A percentile compares a stretch with the other conserved stretches of the same genome.
Conservation (phyloP, 495 filamentous ascomycete species). For the Penicillium roqueforti region DNA sequence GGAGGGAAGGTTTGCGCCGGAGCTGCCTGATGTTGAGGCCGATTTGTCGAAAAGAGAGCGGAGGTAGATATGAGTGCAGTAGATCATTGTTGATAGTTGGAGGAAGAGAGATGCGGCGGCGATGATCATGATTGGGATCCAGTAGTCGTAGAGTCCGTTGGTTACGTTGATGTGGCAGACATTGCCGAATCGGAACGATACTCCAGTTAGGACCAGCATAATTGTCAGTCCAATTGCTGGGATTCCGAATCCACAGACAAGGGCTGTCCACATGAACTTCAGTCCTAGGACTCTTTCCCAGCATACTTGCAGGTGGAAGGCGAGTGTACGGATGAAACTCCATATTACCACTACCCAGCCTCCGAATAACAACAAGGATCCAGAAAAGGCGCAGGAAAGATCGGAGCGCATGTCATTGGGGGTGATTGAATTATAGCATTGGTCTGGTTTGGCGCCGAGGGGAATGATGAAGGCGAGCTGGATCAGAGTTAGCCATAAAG, state of each 20-base stretch:
- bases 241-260: conserved; percentile 77
- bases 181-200: conserved; percentile 87
- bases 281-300: conserved; percentile 89
- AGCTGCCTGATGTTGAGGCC: conserved; percentile 56
- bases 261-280: conserved; percentile 85
- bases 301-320: conserved; percentile 94
- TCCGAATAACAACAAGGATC: conserved; percentile 76
- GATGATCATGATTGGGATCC: conserved; percentile 82
- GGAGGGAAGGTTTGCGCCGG: conserved; percentile 58
- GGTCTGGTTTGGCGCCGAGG: conserved; percentile 68
- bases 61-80: conserved; percentile 93
- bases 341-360: conserved; percentile 80
- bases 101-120: conserved; percentile 72
- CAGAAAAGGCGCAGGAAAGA: conserved; percentile 80
- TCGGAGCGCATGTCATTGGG: conserved; percentile 87
- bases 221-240: conserved; percentile 67
- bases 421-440: conserved; percentile 88
- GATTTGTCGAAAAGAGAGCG: conserved; percentile 70
- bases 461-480: conserved; percentile 80
- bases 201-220: conserved; percentile 79
- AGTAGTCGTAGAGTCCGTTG: conserved; percentile 76
- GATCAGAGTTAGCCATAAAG: conserved; percentile 5
- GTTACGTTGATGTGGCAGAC: conserved; percentile 91
- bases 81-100: conserved; percentile 80
- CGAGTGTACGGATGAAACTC: conserved; percentile 85